Percentiles rank a stretch among this genome's conserved stretches.
Evolutionary conservation across 2,329 filamentous ascomycete genomes (phyloP).

Genomic region (Sporothrix schenckii): DNA sequence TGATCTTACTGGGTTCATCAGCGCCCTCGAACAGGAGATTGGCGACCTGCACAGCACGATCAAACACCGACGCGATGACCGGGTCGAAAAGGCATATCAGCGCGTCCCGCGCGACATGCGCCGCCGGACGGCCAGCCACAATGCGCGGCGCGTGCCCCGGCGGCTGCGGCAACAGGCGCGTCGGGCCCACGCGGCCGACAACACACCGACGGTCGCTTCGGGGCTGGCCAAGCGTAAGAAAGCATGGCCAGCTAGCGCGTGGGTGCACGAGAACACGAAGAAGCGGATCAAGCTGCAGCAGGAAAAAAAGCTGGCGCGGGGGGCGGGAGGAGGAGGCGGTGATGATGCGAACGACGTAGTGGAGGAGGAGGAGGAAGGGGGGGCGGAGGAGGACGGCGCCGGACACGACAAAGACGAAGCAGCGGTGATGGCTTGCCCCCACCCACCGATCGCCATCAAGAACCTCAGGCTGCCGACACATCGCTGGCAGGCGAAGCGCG

Average conservation of each 20-base stretch:
- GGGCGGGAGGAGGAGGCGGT: not conserved
- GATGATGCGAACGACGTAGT: not conserved
- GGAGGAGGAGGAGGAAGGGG: slow-evolving; percentile 4
- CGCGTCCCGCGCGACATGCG: slow-evolving; percentile 82
- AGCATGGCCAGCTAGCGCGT: slow-evolving; percentile 31
- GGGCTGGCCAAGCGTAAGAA: slow-evolving; percentile 54
- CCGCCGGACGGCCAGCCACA: slow-evolving; percentile 89
- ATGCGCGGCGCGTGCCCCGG: slow-evolving; percentile 85
- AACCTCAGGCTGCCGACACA: slow-evolving; percentile 97
- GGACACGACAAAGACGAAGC: slow-evolving; percentile 38
- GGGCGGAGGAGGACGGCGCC: slow-evolving; percentile 37
- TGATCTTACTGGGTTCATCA: slow-evolving; percentile 81
- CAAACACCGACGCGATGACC: slow-evolving; percentile 62
- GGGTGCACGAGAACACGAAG: slow-evolving; percentile 41
- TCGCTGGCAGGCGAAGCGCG: slow-evolving; percentile 88
- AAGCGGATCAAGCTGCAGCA: slow-evolving; percentile 37
- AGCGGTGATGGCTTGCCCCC: slow-evolving; percentile 55
- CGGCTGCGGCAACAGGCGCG: slow-evolving; percentile 70
- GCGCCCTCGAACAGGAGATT: slow-evolving; percentile 87
- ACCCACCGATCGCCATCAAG: slow-evolving; percentile 74
- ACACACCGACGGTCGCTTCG: slow-evolving; percentile 75
- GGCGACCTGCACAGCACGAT: slow-evolving; percentile 81
- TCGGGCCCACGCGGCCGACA: slow-evolving; percentile 81
- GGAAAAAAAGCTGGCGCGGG: slow-evolving; percentile 33
- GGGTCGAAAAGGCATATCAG: slow-evolving; percentile 72